phyloP scores from a whole-genome alignment of 441 rosid species.

The Capsella rubella region DNA sequence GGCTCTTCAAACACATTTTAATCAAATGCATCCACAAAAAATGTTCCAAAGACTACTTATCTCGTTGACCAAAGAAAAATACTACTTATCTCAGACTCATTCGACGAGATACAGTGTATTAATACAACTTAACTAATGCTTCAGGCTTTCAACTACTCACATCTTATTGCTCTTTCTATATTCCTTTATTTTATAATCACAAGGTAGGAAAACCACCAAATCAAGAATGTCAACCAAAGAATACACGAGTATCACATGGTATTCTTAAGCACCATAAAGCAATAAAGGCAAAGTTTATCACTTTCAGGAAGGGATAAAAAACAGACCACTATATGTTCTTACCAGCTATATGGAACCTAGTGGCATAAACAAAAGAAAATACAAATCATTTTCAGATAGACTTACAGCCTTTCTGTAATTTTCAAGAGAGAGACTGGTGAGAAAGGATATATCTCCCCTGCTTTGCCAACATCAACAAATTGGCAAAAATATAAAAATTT shows the following conservation, averaged over 20 bases:
- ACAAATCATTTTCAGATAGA: slow-evolving; percentile 39
- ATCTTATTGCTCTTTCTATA: slow-evolving; percentile 5
- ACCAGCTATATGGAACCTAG: slow-evolving; percentile 45
- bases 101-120: slow-evolving; percentile 1
- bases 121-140: neutral
- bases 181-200: slow-evolving; percentile 8
- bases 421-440: slow-evolving; percentile 40
- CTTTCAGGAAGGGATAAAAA: slow-evolving; percentile 32
- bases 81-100: slow-evolving; percentile 9
- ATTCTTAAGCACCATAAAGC: slow-evolving; percentile 33
- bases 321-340: slow-evolving; percentile 40
- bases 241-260: slow-evolving; percentile 42
- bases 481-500: slow-evolving; percentile 8
- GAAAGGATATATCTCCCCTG: slow-evolving; percentile 30
- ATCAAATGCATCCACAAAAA: slow-evolving; percentile 22
- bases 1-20: slow-evolving; percentile 25
- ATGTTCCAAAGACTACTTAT: slow-evolving; percentile 6
- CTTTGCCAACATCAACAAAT: slow-evolving; percentile 33
- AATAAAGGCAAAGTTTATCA: slow-evolving; percentile 38
- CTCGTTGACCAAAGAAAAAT: neutral
- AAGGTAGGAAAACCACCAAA: slow-evolving; percentile 31
- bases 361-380: slow-evolving; percentile 41
- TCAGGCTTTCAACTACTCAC: slow-evolving; percentile 1
- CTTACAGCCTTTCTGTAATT: slow-evolving; percentile 29
- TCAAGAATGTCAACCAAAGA: slow-evolving; percentile 34